These are phyloP conservation scores for Triadica sebifera DNA, from an alignment of 345 rosid species.

Conservation along the genomic window DNA sequence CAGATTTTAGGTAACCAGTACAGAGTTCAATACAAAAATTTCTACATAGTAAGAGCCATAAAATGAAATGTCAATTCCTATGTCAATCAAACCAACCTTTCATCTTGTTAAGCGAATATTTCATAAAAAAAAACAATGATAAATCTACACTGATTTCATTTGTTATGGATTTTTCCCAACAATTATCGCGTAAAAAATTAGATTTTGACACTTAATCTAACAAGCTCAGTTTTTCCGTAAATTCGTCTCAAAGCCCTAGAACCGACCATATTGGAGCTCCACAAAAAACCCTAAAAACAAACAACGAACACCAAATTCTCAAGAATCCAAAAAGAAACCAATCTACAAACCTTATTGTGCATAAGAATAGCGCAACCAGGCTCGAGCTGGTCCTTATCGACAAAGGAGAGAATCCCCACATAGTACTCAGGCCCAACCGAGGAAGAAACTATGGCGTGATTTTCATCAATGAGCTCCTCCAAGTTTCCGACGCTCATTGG, in stretches of 20 bases:
- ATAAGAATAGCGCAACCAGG: slow-evolving; percentile 41
- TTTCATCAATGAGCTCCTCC: slow-evolving; percentile 34
- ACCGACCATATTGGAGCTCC: background rate
- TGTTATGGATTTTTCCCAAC: too few relatives aligned
- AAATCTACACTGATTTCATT: too few relatives aligned
- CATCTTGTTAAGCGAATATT: too few relatives aligned
- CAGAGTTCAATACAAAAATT: background rate
- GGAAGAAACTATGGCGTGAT: slow-evolving; percentile 32
- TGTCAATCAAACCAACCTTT: background rate
- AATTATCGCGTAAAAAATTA: too few relatives aligned
- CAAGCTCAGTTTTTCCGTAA: too few relatives aligned
- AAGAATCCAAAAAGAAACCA: background rate
- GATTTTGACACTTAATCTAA: too few relatives aligned
- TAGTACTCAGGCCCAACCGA: slow-evolving; percentile 33
- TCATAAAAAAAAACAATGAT: too few relatives aligned
- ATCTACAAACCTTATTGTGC: slow-evolving; percentile 32
- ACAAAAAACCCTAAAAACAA: background rate
- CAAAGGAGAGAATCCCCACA: slow-evolving; percentile 30
- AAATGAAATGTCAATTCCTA: background rate
- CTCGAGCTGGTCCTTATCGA: slow-evolving; percentile 40
- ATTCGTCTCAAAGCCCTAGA: background rate
- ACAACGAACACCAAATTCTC: background rate
- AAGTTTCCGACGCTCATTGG: slow-evolving; percentile 37
- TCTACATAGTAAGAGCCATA: too few relatives aligned
- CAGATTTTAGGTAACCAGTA: background rate